A percentile compares a stretch with the other conserved stretches of the same genome.
phyloP scores from a whole-genome alignment of 345 rosid species.

The Mercurialis annua region DNA sequence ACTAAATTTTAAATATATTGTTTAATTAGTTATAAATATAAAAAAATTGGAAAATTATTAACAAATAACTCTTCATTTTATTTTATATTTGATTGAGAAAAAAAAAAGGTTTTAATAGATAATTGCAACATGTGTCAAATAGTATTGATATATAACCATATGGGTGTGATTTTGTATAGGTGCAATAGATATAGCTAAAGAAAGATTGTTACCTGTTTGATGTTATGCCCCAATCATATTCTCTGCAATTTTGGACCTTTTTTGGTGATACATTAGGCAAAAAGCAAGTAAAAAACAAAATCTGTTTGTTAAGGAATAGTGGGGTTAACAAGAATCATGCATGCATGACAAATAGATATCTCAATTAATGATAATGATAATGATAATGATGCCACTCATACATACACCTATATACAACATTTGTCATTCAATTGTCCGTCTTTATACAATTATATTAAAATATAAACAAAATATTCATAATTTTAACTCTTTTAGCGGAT shows the following conservation, averaged over 20 bases:
- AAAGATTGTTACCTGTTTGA: conserved; percentile 10
- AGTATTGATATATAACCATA: too few relatives aligned
- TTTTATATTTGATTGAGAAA: not conserved
- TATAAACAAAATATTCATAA: too few relatives aligned
- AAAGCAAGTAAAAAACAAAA: conserved; percentile 13
- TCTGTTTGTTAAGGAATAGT: conserved; percentile 9
- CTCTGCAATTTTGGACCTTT: not conserved
- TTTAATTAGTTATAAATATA: too few relatives aligned
- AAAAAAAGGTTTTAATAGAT: not conserved
- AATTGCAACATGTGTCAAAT: not conserved
- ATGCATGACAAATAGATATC: conserved; percentile 1
- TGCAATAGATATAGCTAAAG: not conserved
- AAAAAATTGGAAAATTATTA: too few relatives aligned
- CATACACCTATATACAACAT: too few relatives aligned
- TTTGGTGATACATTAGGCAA: not conserved
- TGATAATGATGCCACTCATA: not conserved
- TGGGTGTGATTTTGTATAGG: not conserved
- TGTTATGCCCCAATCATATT: not conserved
- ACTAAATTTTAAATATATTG: too few relatives aligned
- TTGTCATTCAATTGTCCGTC: too few relatives aligned
- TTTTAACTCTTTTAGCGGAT: too few relatives aligned
- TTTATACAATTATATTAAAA: too few relatives aligned
- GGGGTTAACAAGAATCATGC: conserved; percentile 9
- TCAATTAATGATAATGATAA: not conserved
- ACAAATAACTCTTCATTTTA: not conserved